Evolutionary conservation across 148 eudicot species (phyloP).

Genomic region (Nepenthes mirabilis): DNA sequence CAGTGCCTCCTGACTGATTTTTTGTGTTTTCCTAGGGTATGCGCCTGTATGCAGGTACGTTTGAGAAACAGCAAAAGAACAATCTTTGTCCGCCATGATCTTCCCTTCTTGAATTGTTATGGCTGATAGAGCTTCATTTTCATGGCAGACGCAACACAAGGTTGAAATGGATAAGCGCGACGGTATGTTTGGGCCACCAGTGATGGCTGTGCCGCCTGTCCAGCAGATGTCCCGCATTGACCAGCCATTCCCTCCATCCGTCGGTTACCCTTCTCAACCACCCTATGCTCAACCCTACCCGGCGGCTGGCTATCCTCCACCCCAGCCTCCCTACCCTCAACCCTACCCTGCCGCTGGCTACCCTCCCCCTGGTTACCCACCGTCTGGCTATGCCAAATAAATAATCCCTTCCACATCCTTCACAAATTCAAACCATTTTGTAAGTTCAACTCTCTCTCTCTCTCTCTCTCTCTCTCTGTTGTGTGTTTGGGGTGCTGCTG

Average conservation of each 20-base stretch:
- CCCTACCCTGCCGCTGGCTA: slow-evolving; percentile 30
- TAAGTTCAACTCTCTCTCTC: no score
- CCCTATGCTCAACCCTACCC: slow-evolving; percentile 23
- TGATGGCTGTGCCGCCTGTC: slow-evolving; percentile 73
- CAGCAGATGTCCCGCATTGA: slow-evolving; percentile 92
- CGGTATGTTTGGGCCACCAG: slow-evolving; percentile 75
- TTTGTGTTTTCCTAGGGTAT: no score
- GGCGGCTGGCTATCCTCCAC: slow-evolving; percentile 25
- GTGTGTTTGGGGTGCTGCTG: no score
- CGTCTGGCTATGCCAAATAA: slow-evolving; percentile 6
- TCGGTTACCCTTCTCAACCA: slow-evolving; percentile 49
- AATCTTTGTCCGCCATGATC: no score
- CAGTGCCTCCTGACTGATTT: no score
- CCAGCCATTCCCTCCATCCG: slow-evolving; percentile 62
- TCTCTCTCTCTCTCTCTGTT: no score
- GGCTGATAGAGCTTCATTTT: neutral
- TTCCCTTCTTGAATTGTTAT: neutral
- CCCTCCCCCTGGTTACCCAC: slow-evolving; percentile 10
- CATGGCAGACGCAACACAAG: slow-evolving; percentile 89
- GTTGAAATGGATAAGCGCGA: slow-evolving; percentile 97
- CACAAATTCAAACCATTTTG: no score
- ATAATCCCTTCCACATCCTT: slow-evolving; percentile 1
- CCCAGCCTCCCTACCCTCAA: slow-evolving; percentile 30
- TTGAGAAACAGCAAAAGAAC: no score
- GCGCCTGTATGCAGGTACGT: no score